Conservation (phyloP, 192 early-diverging fungal species). For the Coemansia sp. region DNA sequence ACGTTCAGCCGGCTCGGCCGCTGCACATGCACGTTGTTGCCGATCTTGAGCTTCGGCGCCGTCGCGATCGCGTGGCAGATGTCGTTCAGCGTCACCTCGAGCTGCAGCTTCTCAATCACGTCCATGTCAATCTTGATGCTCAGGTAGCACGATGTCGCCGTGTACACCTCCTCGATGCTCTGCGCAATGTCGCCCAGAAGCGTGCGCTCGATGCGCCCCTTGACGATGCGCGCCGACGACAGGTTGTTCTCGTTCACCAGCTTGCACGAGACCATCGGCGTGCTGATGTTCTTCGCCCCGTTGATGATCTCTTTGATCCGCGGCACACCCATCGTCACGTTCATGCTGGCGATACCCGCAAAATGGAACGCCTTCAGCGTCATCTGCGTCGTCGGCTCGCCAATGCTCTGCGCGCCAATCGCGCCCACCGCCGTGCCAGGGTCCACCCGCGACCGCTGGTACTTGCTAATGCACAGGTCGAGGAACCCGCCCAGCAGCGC, state of each 20-base stretch:
- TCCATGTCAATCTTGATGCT: slow-evolving; percentile 81
- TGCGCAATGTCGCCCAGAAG: slow-evolving; percentile 88
- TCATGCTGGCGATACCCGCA: slow-evolving; percentile 99
- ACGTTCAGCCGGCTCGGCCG: slow-evolving; percentile 65
- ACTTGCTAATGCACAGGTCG: slow-evolving; percentile 76
- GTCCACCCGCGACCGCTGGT: slow-evolving; percentile 87
- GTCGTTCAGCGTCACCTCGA: slow-evolving; percentile 78
- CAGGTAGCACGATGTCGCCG: slow-evolving; percentile 70
- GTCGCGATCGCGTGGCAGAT: slow-evolving; percentile 77
- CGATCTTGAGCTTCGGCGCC: slow-evolving; percentile 86
- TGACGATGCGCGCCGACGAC: slow-evolving; percentile 89
- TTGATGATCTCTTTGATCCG: slow-evolving; percentile 99
- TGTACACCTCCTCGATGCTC: slow-evolving; percentile 90
- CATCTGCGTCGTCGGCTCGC: slow-evolving; percentile 99
- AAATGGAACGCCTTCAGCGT: slow-evolving; percentile 99
- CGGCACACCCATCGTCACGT: slow-evolving; percentile 98
- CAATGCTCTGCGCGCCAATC: slow-evolving; percentile 94
- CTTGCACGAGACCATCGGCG: slow-evolving; percentile 83
- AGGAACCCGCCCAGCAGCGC: slow-evolving; percentile 73
- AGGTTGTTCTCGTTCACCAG: slow-evolving; percentile 66
- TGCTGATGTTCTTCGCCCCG: slow-evolving; percentile 92
- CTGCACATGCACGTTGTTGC: slow-evolving; percentile 65
- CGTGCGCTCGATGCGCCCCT: slow-evolving; percentile 94
- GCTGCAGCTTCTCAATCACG: slow-evolving; percentile 79
- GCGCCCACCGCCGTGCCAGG: slow-evolving; percentile 97